Base-by-base conservation (phyloP, 1,284 basidiomycete genomes). In the Boletus sp. region DNA sequence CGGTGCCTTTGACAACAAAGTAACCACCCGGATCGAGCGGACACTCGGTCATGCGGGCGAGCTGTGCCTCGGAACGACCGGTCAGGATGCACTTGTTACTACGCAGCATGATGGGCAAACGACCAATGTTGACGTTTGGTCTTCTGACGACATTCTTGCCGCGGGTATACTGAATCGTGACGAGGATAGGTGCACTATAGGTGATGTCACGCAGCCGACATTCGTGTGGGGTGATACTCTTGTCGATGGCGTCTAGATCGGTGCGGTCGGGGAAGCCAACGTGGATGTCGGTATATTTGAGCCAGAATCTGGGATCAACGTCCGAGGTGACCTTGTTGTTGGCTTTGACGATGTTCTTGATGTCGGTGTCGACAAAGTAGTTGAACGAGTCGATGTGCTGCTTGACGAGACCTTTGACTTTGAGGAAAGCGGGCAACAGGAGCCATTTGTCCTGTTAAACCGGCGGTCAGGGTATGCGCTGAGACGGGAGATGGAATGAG, bases 341-440 rank as follows among this genome's bases (percentile, higher is more conserved):
- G 12, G 93, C 94, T 54, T 86, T 87, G 45, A 97, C 84, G 60
- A 99, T 98, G 60, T 95, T 95, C 68, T 94, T 95, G 65, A 98
- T 89, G 65, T 97, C 94, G 32, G 91, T 87, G 62, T 99, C 91
- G 60, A 99, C 92, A 67, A 99, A 99, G 70, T 98, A 96, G 73
- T 99, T 99, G 84, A 96, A 99, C 8, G 94, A 98, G 70, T 99
- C 97, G 59, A 99, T 92, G 66, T 99, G 96, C 68, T 99, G 96
- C 72, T 99, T 99, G 53, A 97, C 94, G n/a, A 98, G 82, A 57
- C 94, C 94, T 62, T 97, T 98, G 53, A 94, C 91, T 69, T 94
- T 90, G 48, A 98, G 76, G 62, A 97, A 98, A 9, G 94, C 94
- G 1, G 94, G 94, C 4, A 98, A 72, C 10, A 98, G 73, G 37